Base-by-base conservation (phyloP, 192 early-diverging fungal genomes). In the Coemansia sp. region DNA sequence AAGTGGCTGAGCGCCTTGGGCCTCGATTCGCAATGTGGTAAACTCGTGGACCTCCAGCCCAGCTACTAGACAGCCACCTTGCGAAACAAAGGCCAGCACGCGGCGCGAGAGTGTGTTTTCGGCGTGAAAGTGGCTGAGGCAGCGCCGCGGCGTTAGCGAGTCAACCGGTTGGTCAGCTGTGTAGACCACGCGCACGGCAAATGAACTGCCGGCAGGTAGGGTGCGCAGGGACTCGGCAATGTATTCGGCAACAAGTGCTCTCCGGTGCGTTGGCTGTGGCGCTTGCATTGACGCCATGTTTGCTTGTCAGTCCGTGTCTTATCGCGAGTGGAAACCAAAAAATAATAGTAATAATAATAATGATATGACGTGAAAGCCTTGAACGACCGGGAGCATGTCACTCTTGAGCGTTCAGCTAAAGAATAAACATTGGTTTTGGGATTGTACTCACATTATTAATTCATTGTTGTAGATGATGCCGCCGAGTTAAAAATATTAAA, bases 11-110 rank as follows among this genome's bases (percentile, higher is more conserved):
- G 34, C 14, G 39, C 19, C 37, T 21, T 17, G 44, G 12, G 68
- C 37, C 42, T 82, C 68, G 12, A 64, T 69, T 19, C 45, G 25
- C 39, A 78, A 42, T 45, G 76, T 48, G n/a, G 57, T 60, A 41
- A 78, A 83, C 66, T 83, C 80, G 59, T 64, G 76, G 11, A 60
- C 76, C 42, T 77, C 75, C 19, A 83, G 76, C 36, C 73, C 80
- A 9, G 75, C 72, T 27, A 83, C 80, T 23, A 78, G 38, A 32
- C 63, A 69, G 51, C 23, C 55, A 50, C 37, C 68, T 29, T 70
- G 70, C 14, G 65, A 76, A 14, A 82, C 74, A 51, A 82, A 44
- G n/a, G 67, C 62, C n/a, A 82, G 58, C 2, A 70, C 57, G 23
- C 79, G 79, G 23, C 79, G 79, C n/a, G 74, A 67, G 19, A 70